Percentiles rank a stretch among this genome's conserved stretches.
These are phyloP conservation scores for Circinella umbellata DNA, from an alignment of 371 early-diverging fungal genomes.

Conservation along the genomic window DNA sequence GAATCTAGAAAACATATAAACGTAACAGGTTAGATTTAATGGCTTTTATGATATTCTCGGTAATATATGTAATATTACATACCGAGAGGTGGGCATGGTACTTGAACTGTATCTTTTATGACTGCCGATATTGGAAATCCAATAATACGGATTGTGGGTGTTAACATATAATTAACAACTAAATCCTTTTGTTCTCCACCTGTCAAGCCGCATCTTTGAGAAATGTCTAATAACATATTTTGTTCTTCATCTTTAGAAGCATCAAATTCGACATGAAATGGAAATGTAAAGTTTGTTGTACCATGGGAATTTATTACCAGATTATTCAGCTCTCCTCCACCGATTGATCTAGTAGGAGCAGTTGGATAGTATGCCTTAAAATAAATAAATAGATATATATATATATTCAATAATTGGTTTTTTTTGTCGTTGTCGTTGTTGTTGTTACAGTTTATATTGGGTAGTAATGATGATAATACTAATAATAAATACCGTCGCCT, in stretches of 20 bases:
- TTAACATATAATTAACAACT: constrained; percentile 23
- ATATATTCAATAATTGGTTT: no score
- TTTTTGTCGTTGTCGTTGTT: no score
- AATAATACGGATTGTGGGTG: constrained; percentile 25
- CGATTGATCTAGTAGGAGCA: constrained; percentile 28
- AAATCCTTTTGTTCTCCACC: constrained; percentile 26
- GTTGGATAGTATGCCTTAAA: constrained; percentile 51
- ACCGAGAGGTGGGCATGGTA: constrained; percentile 26
- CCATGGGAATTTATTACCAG: constrained; percentile 33
- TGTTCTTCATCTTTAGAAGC: constrained; percentile 29
- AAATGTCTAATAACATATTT: constrained; percentile 40
- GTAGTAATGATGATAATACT: no score
- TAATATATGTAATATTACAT: neutral
- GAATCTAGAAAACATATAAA: neutral
- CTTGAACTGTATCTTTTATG: constrained; percentile 15
- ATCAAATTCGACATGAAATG: constrained; percentile 38
- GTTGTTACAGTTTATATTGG: no score
- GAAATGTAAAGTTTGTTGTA: constrained; percentile 40
- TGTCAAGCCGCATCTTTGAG: constrained; percentile 39
- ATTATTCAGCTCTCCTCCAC: constrained; percentile 40
- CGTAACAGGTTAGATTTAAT: neutral
- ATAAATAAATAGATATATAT: neutral
- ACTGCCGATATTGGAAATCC: constrained; percentile 24
- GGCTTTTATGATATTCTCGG: neutral
- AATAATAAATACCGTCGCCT: constrained; percentile 30